A percentile compares a stretch with the other conserved stretches of the same genome.
Conservation (phyloP, 2,329 filamentous ascomycete genomes). For the Ophiostoma pallidulum region DNA sequence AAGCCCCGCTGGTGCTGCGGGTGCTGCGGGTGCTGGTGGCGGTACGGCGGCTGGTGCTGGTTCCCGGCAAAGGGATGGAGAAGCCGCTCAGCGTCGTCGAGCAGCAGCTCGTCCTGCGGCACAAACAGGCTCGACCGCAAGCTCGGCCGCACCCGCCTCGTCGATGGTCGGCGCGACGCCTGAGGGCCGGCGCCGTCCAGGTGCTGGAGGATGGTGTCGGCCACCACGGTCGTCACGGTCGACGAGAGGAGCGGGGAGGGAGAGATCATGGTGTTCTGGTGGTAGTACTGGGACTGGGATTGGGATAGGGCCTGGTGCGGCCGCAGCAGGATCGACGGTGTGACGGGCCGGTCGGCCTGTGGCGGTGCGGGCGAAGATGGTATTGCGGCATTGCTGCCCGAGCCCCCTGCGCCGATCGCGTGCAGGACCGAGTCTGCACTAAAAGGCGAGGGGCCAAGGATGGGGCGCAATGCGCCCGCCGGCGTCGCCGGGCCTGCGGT, state of each 20-base stretch:
- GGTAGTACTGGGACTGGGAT: conserved; percentile 14
- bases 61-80: not conserved
- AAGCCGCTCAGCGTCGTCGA: conserved; percentile 16
- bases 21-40: conserved; percentile 1
- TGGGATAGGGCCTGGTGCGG: not conserved
- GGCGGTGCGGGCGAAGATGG: conserved; percentile 14
- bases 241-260: conserved; percentile 48
- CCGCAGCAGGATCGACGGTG: conserved; percentile 19
- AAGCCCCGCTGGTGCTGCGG: conserved; percentile 13
- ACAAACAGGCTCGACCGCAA: conserved; percentile 48
- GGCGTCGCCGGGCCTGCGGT: conserved; percentile 16
- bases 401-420: not conserved
- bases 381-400: not conserved
- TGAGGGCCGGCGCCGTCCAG: conserved; percentile 27
- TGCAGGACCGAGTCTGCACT: conserved; percentile 22
- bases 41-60: conserved; percentile 5
- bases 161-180: conserved; percentile 33
- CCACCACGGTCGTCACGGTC: conserved; percentile 48
- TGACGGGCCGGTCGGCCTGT: conserved; percentile 18
- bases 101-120: conserved; percentile 32
- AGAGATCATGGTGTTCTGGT: conserved; percentile 43
- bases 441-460: conserved; percentile 15
- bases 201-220: conserved; percentile 41
- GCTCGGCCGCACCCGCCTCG: conserved; percentile 38
- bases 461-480: conserved; percentile 2